These are phyloP conservation scores for Monilinia vaccinii-corymbosi DNA, from an alignment of 2,329 filamentous ascomycete genomes.

Conservation along the genomic window DNA sequence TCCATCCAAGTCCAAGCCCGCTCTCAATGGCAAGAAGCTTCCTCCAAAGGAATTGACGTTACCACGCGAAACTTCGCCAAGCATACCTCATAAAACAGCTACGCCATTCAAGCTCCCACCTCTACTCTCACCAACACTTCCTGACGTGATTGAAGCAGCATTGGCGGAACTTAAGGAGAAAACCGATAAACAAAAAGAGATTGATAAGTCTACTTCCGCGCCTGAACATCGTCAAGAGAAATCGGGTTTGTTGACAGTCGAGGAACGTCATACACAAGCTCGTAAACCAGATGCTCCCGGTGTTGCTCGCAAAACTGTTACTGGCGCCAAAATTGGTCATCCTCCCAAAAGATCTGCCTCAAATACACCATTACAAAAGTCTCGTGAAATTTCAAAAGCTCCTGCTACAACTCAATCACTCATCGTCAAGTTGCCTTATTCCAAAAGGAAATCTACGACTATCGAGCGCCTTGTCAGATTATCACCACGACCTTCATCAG, in stretches of 20 bases:
- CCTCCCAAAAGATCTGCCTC: constrained; percentile 25
- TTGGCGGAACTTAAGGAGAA: constrained; percentile 16
- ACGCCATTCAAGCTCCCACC: constrained; percentile 20
- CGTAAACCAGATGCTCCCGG: constrained; percentile 27
- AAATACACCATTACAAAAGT: constrained; percentile 12
- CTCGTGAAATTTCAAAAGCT: constrained; percentile 5
- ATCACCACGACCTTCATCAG: constrained; percentile 15
- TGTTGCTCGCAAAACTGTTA: constrained; percentile 27
- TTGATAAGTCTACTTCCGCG: not conserved
- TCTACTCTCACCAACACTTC: constrained; percentile 27
- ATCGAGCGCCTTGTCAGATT: constrained; percentile 24
- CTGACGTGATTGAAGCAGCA: constrained; percentile 26
- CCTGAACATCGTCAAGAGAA: constrained; percentile 6
- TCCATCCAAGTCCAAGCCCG: constrained; percentile 16
- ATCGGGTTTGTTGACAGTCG: constrained; percentile 21
- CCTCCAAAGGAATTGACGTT: not conserved
- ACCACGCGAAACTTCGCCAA: constrained; percentile 7
- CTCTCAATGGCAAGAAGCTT: not conserved
- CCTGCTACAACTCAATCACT: constrained; percentile 11
- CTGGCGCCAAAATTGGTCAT: constrained; percentile 25
- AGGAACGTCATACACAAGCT: constrained; percentile 27
- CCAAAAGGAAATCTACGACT: constrained; percentile 20
- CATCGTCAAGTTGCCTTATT: constrained; percentile 28
- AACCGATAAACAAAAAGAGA: constrained; percentile 11
- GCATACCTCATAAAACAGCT: constrained; percentile 9